Evolutionary conservation across 441 rosid species (phyloP).

Genomic region (Hura crepitans): DNA sequence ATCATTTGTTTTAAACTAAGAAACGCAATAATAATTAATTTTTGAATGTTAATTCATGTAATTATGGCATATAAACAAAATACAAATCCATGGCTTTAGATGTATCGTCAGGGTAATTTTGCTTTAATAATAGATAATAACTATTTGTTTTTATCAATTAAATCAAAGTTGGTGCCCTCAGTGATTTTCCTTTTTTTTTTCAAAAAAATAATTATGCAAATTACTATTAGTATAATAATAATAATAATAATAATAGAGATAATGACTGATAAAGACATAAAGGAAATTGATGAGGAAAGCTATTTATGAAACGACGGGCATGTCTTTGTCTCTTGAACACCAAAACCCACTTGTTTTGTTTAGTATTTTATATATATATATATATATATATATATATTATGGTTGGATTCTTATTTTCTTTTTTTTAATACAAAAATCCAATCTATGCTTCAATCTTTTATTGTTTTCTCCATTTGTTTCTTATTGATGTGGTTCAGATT

Average conservation of each 20-base stretch:
- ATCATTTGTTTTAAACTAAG: neutral
- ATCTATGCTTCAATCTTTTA: conserved; percentile 9
- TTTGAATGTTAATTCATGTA: neutral
- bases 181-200: neutral
- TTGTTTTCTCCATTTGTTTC: conserved; percentile 12
- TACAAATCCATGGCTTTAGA: neutral
- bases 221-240: conserved; percentile 6
- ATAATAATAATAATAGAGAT: conserved; percentile 27
- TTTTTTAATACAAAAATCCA: conserved; percentile 4
- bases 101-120: neutral
- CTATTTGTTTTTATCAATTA: conserved; percentile 26
- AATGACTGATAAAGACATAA: conserved; percentile 60
- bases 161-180: conserved; percentile 16
- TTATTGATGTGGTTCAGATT: conserved; percentile 21
- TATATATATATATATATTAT: too few relatives aligned
- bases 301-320: conserved; percentile 27
- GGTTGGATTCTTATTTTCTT: conserved; percentile 26
- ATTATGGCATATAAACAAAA: conserved; percentile 5
- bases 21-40: too few relatives aligned
- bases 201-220: neutral
- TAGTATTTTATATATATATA: too few relatives aligned
- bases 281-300: conserved; percentile 42
- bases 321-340: conserved; percentile 28
- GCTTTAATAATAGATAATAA: conserved; percentile 5
- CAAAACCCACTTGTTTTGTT: conserved; percentile 23